A percentile compares a stretch with the other conserved stretches of the same genome.
These are phyloP conservation scores for Carpinus viminea DNA, from an alignment of 306 rosid genomes.

Conservation along the genomic window DNA sequence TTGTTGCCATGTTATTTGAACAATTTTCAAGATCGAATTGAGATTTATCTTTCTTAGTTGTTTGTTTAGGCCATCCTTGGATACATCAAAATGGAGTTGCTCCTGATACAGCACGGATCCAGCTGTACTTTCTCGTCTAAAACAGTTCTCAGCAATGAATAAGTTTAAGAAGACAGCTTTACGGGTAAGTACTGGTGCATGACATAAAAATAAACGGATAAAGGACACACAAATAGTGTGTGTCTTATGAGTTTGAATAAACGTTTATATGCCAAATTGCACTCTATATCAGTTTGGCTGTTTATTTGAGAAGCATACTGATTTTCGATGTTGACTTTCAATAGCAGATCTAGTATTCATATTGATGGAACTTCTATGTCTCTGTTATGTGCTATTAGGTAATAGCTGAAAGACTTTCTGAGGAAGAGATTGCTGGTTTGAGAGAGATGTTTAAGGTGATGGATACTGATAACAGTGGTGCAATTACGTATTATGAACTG, in stretches of 20 bases:
- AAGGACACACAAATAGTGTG: not conserved
- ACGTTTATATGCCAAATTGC: not conserved
- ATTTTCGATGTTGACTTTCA: conserved; percentile 15
- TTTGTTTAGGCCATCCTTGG: conserved; percentile 94
- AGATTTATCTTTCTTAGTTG: conserved; percentile 19
- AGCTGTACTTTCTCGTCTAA: conserved; percentile 98
- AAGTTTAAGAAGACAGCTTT: conserved; percentile 97
- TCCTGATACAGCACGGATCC: conserved; percentile 96
- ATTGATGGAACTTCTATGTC: conserved; percentile 16
- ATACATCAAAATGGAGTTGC: conserved; percentile 99
- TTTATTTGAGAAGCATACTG: not conserved
- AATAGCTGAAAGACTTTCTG: conserved; percentile 93
- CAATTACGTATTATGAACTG: conserved; percentile 93
- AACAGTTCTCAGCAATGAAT: conserved; percentile 97
- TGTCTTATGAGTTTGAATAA: conserved; percentile 3
- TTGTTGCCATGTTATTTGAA: not conserved
- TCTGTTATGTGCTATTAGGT: conserved; percentile 55
- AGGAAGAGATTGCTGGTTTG: conserved; percentile 96
- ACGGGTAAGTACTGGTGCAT: conserved; percentile 60
- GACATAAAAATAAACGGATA: not conserved
- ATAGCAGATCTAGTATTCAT: conserved; percentile 11
- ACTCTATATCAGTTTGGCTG: not conserved
- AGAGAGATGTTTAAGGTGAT: conserved; percentile 87
- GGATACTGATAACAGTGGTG: conserved; percentile 96
- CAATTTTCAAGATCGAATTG: conserved; percentile 20